Evolutionary conservation across 176 grass and related monocot species (phyloP), one percentile per base, ranked within the genome.

Genomic region (Raddia guianensis): DNA sequence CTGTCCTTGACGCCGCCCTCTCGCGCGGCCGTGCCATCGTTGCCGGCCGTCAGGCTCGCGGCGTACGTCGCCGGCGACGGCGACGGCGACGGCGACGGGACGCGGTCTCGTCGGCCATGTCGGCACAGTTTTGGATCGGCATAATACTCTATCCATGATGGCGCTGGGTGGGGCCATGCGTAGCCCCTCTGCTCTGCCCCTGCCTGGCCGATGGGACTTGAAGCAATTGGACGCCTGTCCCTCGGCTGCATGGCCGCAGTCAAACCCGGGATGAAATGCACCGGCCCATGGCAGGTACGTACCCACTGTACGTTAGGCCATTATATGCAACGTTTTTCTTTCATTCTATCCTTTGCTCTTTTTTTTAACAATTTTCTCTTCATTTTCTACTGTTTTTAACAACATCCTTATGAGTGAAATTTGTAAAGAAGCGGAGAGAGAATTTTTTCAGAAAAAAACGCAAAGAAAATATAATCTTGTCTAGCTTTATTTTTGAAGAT

Each of bases 101-200:
- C 60, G 2, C 50, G 8, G 35, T 68, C 75, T 53, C 44, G 13
- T 59, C 47, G 63, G 63, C 37, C 76, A 66, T 89, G 78, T 72
- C 78, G 83, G 72, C 78, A 89, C 73, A 53, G 77, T 77, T 77
- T 77, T 73, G 83, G 78, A 14, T 66, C 77, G 12, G 64, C 82
- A 16, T 27, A 27, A 27, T 1, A 27, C 27, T 27, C 27, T 1
- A 27, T 18, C 46, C 76, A 52, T 80, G 82, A 27, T 69, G 54
- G 55, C 12, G 40, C 48, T 0, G 21, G 16, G 54, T 34, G 18
- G 84, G 53, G 33, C 37, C 15, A 2, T 33, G n/a, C n/a, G n/a
- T n/a, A n/a, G n/a, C n/a, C n/a, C n/a, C n/a, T n/a, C n/a, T n/a
- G n/a, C n/a, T n/a, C n/a, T n/a, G n/a, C n/a, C n/a, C n/a, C n/a